Evolutionary conservation across 108 stramenopile genomes (phyloP).

Genomic region (Fragilariopsis cylindrus): DNA sequence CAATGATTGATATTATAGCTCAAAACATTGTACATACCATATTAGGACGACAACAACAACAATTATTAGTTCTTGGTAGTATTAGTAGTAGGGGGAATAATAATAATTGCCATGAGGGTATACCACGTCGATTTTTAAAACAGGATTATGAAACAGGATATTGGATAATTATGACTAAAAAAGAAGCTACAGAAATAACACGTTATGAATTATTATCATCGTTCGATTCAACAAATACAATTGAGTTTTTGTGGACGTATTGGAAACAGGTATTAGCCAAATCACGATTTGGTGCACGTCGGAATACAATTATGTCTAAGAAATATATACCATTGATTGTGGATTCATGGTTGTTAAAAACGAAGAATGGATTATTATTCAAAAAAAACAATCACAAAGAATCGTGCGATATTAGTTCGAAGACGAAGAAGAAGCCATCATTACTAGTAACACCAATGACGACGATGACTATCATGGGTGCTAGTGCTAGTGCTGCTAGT

Average conservation of each 20-base stretch:
- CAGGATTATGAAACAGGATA: conserved; percentile 39
- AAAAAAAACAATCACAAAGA: too few species aligned
- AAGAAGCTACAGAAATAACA: conserved; percentile 9
- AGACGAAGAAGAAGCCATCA: background rate
- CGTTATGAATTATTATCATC: background rate
- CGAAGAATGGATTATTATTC: too few species aligned
- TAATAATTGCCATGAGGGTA: background rate
- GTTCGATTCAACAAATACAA: background rate
- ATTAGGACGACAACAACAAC: background rate
- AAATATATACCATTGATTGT: conserved; percentile 15
- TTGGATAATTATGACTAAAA: conserved; percentile 35
- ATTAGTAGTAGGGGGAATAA: background rate
- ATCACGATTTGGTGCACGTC: conserved; percentile 34
- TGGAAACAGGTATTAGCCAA: conserved; percentile 30
- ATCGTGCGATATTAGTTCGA: background rate
- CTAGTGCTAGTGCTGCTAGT: too few species aligned
- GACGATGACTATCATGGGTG: background rate
- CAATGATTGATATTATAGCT: background rate
- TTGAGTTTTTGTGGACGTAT: conserved; percentile 12
- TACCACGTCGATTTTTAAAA: conserved; percentile 30
- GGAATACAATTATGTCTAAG: conserved; percentile 27
- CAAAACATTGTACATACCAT: conserved; percentile 3
- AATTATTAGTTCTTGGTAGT: background rate
- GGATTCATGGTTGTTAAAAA: background rate
- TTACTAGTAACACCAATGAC: background rate